phyloP scores from a whole-genome alignment of 148 eudicot genomes.

The Vaccinium darrowii region DNA sequence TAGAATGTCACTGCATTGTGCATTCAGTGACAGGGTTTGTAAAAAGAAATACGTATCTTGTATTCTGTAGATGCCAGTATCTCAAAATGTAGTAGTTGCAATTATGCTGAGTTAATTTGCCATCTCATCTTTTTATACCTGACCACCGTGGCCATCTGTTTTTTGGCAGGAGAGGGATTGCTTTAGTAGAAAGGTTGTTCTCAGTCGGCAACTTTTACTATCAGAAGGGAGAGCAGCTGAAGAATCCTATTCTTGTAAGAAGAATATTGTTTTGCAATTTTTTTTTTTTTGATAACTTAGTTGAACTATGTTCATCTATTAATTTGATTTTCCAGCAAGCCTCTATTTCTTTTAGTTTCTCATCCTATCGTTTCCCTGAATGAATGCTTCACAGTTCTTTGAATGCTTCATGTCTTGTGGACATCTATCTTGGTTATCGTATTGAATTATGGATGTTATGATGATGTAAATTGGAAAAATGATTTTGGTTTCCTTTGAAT shows the following conservation, averaged over 20 bases:
- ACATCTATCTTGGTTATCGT: no score
- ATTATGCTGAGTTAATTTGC: not conserved
- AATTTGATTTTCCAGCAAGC: not conserved
- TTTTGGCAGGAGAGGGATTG: slow-evolving; percentile 46
- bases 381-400: not conserved
- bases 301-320: not conserved
- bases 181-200: slow-evolving; percentile 17
- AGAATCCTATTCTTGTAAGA: slow-evolving; percentile 3
- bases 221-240: not conserved
- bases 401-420: not conserved
- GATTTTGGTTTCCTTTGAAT: no score
- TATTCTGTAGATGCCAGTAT: not conserved
- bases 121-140: not conserved
- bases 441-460: no score
- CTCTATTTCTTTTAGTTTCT: not conserved
- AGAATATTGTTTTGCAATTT: not conserved
- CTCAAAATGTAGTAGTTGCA: not conserved
- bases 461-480: no score
- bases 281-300: not conserved
- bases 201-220: not conserved
- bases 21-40: not conserved
- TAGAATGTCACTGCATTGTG: not conserved
- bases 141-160: not conserved
- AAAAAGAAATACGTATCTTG: not conserved
- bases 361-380: not conserved